Percentiles rank a stretch among this genome's conserved stretches.
phyloP scores from a whole-genome alignment of 163 green algal species.

The Smithsoniella earleae region DNA sequence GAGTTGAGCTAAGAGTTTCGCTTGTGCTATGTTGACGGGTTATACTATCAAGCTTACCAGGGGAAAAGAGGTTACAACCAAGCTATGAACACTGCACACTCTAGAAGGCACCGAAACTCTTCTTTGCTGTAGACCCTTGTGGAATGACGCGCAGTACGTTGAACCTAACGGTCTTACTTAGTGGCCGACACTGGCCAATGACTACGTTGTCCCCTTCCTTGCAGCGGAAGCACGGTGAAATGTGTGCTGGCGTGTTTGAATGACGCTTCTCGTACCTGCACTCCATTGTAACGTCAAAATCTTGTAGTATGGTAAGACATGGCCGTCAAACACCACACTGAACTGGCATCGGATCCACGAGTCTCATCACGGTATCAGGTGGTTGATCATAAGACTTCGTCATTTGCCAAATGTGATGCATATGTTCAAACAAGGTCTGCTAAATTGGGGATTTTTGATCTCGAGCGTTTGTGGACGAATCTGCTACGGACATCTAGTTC shows the following conservation, averaged over 20 bases:
- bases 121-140: constrained; percentile 62
- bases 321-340: too few species aligned
- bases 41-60: too few species aligned
- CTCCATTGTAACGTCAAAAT: too few species aligned
- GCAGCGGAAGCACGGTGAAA: constrained; percentile 92
- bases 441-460: too few species aligned
- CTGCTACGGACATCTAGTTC: too few species aligned
- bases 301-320: too few species aligned
- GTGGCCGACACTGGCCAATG: constrained; percentile 91
- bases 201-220: constrained; percentile 90
- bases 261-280: constrained; percentile 97
- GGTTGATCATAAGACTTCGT: constrained; percentile 27
- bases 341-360: constrained; percentile 21
- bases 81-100: too few species aligned
- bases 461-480: too few species aligned
- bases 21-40: too few species aligned
- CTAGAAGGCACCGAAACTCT: constrained; percentile 81
- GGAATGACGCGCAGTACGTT: constrained; percentile 95
- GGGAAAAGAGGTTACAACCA: too few species aligned
- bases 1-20: too few species aligned
- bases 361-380: constrained; percentile 13
- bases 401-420: background rate
- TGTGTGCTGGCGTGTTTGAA: constrained; percentile 89
- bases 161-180: constrained; percentile 97
- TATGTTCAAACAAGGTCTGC: too few species aligned